Evolutionary conservation across 2,329 filamentous ascomycete genomes (phyloP), one percentile per base, ranked within the genome.

Genomic region (Sclerotinia spermophila): DNA sequence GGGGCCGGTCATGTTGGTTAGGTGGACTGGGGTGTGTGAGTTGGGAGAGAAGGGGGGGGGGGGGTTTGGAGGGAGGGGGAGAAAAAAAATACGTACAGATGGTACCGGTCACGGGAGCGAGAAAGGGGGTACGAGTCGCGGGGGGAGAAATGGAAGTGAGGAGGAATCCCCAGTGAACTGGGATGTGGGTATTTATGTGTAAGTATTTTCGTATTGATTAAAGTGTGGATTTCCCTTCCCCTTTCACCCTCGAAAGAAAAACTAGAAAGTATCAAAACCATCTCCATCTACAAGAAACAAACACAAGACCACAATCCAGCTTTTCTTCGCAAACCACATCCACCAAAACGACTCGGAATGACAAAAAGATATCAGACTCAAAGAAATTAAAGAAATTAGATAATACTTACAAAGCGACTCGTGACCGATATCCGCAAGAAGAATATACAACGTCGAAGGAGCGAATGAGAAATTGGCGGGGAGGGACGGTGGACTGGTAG

Each of bases 161-260:
- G 10, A 65, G 62, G 35, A 53, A 65, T 1, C 45, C 61, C 44
- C 45, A 53, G n/a, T 65, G 62, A 6, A 65, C 62, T 65, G 38
- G 1, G 7, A 13, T 27, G 48, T 53, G n/a, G n/a, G n/a, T 53
- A 11, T 53, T 53, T 7, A 53, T 17, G n/a, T 27, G 48, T 53
- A 53, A 53, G 48, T 53, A 27, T 17, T 53, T 53, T 27, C 17
- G n/a, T 27, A 27, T n/a, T n/a, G n/a, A n/a, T n/a, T n/a, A n/a
- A n/a, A n/a, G n/a, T n/a, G n/a, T n/a, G n/a, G n/a, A n/a, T n/a
- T n/a, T n/a, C n/a, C n/a, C n/a, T n/a, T n/a, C n/a, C n/a, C n/a
- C n/a, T n/a, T n/a, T n/a, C n/a, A n/a, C n/a, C n/a, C n/a, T n/a
- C n/a, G n/a, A n/a, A n/a, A n/a, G n/a, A n/a, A n/a, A n/a, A n/a